Evolutionary conservation across 2,329 filamentous ascomycete genomes (phyloP), one percentile per base, ranked within the genome.

Genomic region (Penicillium vulpinum): DNA sequence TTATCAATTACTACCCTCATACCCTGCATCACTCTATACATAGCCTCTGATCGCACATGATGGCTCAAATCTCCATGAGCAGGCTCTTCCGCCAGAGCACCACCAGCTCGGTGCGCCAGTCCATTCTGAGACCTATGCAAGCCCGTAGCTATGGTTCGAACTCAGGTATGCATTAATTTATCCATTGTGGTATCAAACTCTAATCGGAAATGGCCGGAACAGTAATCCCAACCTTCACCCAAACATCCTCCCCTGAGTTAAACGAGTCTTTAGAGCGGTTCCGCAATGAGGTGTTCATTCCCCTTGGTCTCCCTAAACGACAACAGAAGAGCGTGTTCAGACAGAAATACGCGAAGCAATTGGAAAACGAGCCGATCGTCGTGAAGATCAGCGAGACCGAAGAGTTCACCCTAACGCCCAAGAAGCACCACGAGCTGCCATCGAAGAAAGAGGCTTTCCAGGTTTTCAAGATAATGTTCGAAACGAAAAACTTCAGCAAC

Each of bases 201-300:
- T 44, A 35, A 47, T 31, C 13, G 31, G 24, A 31, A n/a, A 16
- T 36, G 16, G 18, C 49, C 51, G 59, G 58, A 39, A 54, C 51
- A 75, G 70, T 66, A 33, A 69, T 79, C 38, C 77, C 77, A 11
- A 68, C 65, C 5, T 79, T 79, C 62, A 62, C 63, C 29, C 69
- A 71, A 15, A 75, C 75, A 47, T 69, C 70, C 16, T 76, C 75
- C 28, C 61, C 72, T 47, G 73, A 78, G 62, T 67, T 79, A 54
- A 72, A 78, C 61, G 61, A 72, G 41, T 66, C 74, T 47, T 70
- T 80, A 31, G 62, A 69, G 28, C 69, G 67, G 57, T 78, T 76
- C 65, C 77, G 77, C 61, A 64, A 78, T 58, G 71, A 75, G 39
- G 67, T 79, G 48, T 79, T 80, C 64, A 74, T 78, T 31, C 78